Evolutionary conservation across 805 yeast genomes (phyloP), one percentile per base, ranked within the genome.

Genomic region (Candida nonsorbophila): DNA sequence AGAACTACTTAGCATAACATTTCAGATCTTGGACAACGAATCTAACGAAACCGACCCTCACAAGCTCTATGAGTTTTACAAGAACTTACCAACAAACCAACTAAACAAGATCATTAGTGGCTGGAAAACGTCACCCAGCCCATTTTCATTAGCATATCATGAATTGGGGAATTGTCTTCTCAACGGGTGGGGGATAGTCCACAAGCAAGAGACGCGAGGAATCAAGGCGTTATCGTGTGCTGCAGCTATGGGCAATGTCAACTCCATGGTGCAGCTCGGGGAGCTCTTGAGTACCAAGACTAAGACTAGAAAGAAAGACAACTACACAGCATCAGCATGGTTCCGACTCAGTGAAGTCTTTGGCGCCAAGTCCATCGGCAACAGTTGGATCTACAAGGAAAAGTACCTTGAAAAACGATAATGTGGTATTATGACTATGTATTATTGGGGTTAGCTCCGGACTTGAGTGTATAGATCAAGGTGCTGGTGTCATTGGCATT

Each of bases 381-480:
- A 79, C 33, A 72, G 77, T 36, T 82, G 90, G 90, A 79, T 81
- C 20, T 75, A 79, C 56, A 81, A 79, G 51, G 75, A 74, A 26
- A 81, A 80, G 58, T 81, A 82, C 44, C 27, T 31, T 7, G 30
- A 27, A 13, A 28, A 24, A 16, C 7, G 28, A 16, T 21, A 20
- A 17, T 9, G 13, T 5, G 11, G 21, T 11, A 9, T 24, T 25
- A 6, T 25, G 28, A n/a, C n/a, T n/a, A n/a, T n/a, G n/a, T n/a
- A n/a, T n/a, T n/a, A n/a, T n/a, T n/a, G n/a, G n/a, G n/a, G n/a
- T n/a, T n/a, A n/a, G n/a, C n/a, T 3, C 45, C 45, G 8, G 44
- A 30, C 23, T 39, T 43, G 22, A 43, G 30, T 28, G 40, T 41
- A 25, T 43, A 43, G 7, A 37, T 35, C 20, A 35, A 27, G n/a